These are phyloP conservation scores for Microsporum audouinii DNA, from an alignment of 2,329 filamentous ascomycete species.

Conservation along the genomic window DNA sequence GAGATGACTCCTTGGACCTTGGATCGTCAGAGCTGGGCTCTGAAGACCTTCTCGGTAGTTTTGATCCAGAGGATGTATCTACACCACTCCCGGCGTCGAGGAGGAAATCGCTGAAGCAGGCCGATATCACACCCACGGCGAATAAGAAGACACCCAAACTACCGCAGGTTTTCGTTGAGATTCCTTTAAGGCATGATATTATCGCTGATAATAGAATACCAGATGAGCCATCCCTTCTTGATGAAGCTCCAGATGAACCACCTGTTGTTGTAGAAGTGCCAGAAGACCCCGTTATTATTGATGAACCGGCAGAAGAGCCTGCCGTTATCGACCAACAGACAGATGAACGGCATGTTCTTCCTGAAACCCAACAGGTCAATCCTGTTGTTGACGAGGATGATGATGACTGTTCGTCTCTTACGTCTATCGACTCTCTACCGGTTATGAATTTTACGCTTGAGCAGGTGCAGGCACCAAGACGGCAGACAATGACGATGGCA, in stretches of 20 bases:
- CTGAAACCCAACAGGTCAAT: not conserved
- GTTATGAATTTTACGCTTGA: not conserved
- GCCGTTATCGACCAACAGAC: not conserved
- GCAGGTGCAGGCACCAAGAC: not conserved
- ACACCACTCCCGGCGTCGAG: constrained; percentile 31
- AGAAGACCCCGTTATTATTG: not conserved
- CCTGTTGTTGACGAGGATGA: not conserved
- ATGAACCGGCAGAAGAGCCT: not conserved
- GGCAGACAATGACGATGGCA: not conserved
- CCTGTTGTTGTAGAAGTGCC: not conserved
- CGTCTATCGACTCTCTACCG: not conserved
- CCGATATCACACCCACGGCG: not conserved
- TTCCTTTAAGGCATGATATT: not conserved
- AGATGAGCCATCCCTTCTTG: not conserved
- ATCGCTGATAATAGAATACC: not conserved
- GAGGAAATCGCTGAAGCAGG: constrained; percentile 20
- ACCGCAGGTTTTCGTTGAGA: not conserved
- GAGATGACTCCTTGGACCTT: constrained; percentile 27
- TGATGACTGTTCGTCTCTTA: not conserved
- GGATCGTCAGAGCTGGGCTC: constrained; percentile 15
- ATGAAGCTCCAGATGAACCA: not conserved
- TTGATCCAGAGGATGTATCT: constrained; percentile 36
- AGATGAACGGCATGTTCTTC: constrained; percentile 10
- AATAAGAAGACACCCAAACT: not conserved
- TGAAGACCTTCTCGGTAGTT: constrained; percentile 33